These are phyloP conservation scores for Amaranthus cruentus DNA, from an alignment of 148 eudicot genomes.

Conservation along the genomic window DNA sequence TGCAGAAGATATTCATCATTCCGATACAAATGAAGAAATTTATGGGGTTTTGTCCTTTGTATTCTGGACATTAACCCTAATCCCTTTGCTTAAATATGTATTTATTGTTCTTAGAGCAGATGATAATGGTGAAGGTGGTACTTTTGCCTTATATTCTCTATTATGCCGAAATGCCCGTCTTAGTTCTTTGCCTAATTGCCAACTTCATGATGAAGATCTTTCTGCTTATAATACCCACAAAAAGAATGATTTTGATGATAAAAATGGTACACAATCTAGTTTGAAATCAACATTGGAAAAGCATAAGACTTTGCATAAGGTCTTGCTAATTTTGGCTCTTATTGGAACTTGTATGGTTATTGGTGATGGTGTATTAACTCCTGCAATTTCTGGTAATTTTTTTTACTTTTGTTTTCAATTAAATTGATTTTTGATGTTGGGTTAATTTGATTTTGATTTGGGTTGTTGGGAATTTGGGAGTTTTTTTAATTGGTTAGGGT, in stretches of 20 bases:
- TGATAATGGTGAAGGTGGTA: slow-evolving; percentile 89
- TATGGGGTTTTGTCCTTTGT: slow-evolving; percentile 68
- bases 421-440: neutral
- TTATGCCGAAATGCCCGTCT: slow-evolving; percentile 65
- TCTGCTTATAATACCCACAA: slow-evolving; percentile 36
- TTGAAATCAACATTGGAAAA: slow-evolving; percentile 50
- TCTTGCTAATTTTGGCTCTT: slow-evolving; percentile 60
- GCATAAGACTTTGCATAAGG: slow-evolving; percentile 47
- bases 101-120: slow-evolving; percentile 70
- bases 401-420: neutral
- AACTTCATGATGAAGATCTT: slow-evolving; percentile 41
- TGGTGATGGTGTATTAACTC: slow-evolving; percentile 72
- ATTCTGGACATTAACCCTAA: slow-evolving; percentile 76
- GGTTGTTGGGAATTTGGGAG: neutral
- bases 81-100: slow-evolving; percentile 72
- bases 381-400: slow-evolving; percentile 63
- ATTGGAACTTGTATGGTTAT: slow-evolving; percentile 82
- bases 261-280: slow-evolving; percentile 12
- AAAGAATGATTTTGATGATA: slow-evolving; percentile 20
- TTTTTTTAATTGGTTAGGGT: neutral
- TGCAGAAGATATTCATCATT: slow-evolving; percentile 43
- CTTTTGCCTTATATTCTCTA: slow-evolving; percentile 66
- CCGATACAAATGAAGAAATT: slow-evolving; percentile 43
- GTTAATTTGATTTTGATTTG: neutral
- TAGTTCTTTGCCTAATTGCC: slow-evolving; percentile 53